Base-by-base conservation (phyloP, 2,329 filamentous ascomycete genomes). In the Colletotrichum sp. region DNA sequence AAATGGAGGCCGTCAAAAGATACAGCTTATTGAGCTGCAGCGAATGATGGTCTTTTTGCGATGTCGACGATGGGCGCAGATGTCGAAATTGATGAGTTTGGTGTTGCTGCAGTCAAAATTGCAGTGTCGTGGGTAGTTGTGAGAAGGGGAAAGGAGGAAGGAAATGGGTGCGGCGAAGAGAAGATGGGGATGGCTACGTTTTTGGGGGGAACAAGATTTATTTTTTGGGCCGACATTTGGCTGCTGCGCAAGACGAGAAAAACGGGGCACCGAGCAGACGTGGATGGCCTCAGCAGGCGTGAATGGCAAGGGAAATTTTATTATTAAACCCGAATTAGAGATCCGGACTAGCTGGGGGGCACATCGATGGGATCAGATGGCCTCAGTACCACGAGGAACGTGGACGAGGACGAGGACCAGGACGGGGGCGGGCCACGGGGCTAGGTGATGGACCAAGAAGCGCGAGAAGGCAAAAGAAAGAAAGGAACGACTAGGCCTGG, bases 181-280 rank as follows among this genome's bases (percentile, higher is more conserved):
- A 80, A 78, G 80, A 82, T 85, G 86, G 88, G 86, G 87, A 90
- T 88, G 86, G 86, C 85, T 88, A 86, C 86, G 84, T 85, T 87
- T 88, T 88, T 87, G 85, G 82, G 82, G 82, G 80, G 79, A 83
- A 84, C 82, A 84, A 83, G 79, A 83, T 85, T 85, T 84, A 85
- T 86, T 84, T 85, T 82, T 83, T 84, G 85, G 72, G 75, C 72
- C 72, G 75, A 71, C 73, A 61, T 77, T 77, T 84, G 85, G 84
- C 73, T 73, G 74, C 81, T 83, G 82, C 81, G 79, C 79, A 82
- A 77, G 80, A 81, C 76, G 81, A 83, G 83, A 88, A 88, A 89
- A 88, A 85, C 86, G 87, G 87, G 87, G 86, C 87, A 78, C 75
- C 83, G 80, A 85, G 71, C 71, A 76, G 74, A 75, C 74, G 74